Base-by-base conservation (phyloP, 495 filamentous ascomycete genomes). In the Annulohypoxylon stygium region DNA sequence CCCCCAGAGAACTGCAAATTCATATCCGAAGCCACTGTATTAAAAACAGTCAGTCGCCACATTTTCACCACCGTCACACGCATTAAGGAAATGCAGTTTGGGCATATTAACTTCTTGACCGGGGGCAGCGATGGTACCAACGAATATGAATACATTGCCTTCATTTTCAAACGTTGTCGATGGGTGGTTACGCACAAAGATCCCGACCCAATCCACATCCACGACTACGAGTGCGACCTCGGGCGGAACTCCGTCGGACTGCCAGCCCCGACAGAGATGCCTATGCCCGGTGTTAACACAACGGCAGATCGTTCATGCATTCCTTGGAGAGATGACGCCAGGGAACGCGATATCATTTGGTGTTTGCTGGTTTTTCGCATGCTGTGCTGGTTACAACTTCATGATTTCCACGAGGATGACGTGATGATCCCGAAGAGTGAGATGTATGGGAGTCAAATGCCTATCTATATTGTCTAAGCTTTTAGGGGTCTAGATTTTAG, bases 331-430 rank as follows among this genome's bases (percentile, higher is more conserved):
- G 48, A 18, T 1, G 14, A 60, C 6, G 45, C 66, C 0, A 45
- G 66, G 18, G 8, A 39, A 2, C 70, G 70, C 16, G 76, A 82
- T 59, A 77, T 74, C 2, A 82, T 85, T 36, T 86, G 85, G 85
- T 83, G 83, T 57, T 78, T 80, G 12, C 75, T 86, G n/a, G 77
- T 86, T 0, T 84, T 86, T 61, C 77, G 85, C 5, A 87, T 86
- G 85, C 71, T 87, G 36, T 86, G 83, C 73, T 86, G 85, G 85
- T 69, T 87, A 5, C 70, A 82, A 62, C 70, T 86, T 69, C 85
- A 87, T 62, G 84, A 86, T 71, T 87, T 87, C 43, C 75, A 86
- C 71, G 82, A 81, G 26, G 75, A 80, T 37, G 85, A 87, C 45
- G 77, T 82, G 10, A 82, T 83, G 77, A 78, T 85, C 7, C 71